These are phyloP conservation scores for Kwoniella dejecticola DNA, from an alignment of 768 basidiomycete species.

Conservation along the genomic window DNA sequence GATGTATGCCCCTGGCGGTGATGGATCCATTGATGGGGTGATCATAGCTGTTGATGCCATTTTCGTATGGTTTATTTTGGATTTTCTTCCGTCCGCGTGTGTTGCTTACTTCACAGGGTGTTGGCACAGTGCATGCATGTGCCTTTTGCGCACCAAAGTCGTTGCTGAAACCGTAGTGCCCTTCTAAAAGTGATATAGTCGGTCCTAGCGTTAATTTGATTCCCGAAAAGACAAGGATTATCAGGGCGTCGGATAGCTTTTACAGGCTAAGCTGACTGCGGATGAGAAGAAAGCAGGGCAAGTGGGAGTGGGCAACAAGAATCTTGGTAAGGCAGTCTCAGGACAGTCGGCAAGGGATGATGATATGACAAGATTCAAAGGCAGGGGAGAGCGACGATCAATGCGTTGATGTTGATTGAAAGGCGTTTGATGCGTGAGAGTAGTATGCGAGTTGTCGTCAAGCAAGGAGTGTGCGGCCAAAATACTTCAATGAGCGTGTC, in stretches of 20 bases:
- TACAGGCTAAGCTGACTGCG: neutral
- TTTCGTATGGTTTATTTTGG: neutral
- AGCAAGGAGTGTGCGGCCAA: neutral
- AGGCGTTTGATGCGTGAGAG: slow-evolving; percentile 12
- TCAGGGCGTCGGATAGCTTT: slow-evolving; percentile 6
- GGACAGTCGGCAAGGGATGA: slow-evolving; percentile 6
- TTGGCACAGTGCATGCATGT: neutral
- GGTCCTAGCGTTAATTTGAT: neutral
- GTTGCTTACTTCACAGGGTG: neutral
- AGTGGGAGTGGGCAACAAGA: neutral
- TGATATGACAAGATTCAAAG: slow-evolving; percentile 3
- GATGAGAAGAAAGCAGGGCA: neutral
- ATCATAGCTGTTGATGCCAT: slow-evolving; percentile 14
- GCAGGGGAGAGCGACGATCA: slow-evolving; percentile 5
- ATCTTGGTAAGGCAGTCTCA: neutral
- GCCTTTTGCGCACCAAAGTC: neutral
- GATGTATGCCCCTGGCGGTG: slow-evolving; percentile 11
- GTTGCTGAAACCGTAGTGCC: slow-evolving; percentile 6
- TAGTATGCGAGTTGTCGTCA: too few relatives aligned
- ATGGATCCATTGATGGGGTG: neutral
- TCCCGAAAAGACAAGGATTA: neutral
- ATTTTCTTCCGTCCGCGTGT: neutral
- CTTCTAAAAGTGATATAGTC: neutral
- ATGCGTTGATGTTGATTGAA: slow-evolving; percentile 7
- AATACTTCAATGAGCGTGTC: neutral